Conservation (phyloP, 108 stramenopile species). For the Aurantiochytrium sp. region DNA sequence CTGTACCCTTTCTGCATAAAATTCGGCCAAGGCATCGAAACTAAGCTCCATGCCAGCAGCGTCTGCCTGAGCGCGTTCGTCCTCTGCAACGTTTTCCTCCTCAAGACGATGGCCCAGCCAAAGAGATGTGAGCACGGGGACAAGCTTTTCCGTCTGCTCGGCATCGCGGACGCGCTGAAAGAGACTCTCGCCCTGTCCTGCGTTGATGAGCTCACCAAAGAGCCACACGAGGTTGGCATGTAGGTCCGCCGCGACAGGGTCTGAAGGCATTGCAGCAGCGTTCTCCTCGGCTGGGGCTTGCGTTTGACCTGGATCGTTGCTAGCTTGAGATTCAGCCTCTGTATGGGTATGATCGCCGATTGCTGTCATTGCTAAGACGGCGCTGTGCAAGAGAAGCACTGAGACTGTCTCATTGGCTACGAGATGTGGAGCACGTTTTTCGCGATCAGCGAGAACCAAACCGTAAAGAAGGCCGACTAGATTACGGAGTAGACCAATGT, state of each 20-base stretch:
- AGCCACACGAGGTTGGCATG: background rate
- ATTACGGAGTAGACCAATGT: background rate
- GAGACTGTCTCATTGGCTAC: background rate
- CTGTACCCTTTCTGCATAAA: background rate
- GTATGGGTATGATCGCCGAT: background rate
- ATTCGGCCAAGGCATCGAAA: background rate
- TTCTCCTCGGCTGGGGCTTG: too few species aligned
- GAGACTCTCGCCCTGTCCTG: background rate
- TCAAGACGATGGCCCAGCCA: constrained; percentile 12
- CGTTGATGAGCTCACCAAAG: background rate
- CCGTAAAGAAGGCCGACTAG: background rate
- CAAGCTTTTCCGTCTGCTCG: background rate
- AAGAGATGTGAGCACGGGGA: background rate
- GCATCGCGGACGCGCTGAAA: background rate
- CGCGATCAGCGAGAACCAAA: background rate
- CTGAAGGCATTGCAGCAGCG: too few species aligned
- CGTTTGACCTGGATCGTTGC: too few species aligned
- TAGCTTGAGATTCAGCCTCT: too few species aligned
- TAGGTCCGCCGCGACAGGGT: background rate
- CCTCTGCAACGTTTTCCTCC: background rate
- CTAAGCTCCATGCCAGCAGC: background rate
- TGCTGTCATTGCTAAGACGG: background rate
- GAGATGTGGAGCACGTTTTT: background rate
- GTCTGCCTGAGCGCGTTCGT: background rate
- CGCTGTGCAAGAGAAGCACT: background rate